Base-by-base conservation (phyloP, 2,329 filamentous ascomycete species). In the Colletotrichum neosansevieriae region DNA sequence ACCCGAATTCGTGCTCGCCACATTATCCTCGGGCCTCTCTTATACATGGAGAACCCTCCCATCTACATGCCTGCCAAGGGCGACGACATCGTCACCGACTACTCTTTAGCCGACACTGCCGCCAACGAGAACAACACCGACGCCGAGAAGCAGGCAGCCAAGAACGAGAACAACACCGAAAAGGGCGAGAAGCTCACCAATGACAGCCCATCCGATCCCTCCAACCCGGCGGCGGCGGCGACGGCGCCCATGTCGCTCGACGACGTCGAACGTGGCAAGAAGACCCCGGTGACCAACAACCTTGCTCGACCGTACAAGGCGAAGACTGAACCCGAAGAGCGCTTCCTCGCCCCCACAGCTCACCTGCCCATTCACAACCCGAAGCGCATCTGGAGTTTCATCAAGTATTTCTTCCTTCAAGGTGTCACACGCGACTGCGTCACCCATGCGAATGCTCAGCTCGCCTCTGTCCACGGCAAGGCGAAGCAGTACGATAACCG, bases 401-500 rank as follows among this genome's bases (percentile, higher is more conserved):
- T 73, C 59, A 75, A 71, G 58, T 71, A 72, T 38, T 17, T 76
- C 56, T 62, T 73, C 32, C 53, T 72, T 3, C 70, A 75, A 21
- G 74, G 75, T 1, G 68, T 75, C 24, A 71, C 69, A 2, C 72
- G 71, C 6, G 72, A 74, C 51, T 71, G 69, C 49, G 70, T 73
- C 15, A 56, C 49, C 4, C 72, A 73, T 6, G 65, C 59, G 6
- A 47, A 78, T 80, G n/a, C 77, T 73, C 57, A 77, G 73, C 58
- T 72, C 4, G 63, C 71, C 1, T 45, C 21, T 0, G 63, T 72
- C 40, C 71, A 72, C 32, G 51, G 29, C 29, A 66, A 79, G 78
- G 82, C 82, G 9, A 76, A 78, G 40, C 75, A 75, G 2, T 84
- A 84, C 70, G 82, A 84, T 71, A 80, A 80, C 67, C 76, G 79